A percentile compares a stretch with the other conserved stretches of the same genome.
Evolutionary conservation across 2,329 filamentous ascomycete genomes (phyloP).

Genomic region (Neopestalotiopsis sp.): DNA sequence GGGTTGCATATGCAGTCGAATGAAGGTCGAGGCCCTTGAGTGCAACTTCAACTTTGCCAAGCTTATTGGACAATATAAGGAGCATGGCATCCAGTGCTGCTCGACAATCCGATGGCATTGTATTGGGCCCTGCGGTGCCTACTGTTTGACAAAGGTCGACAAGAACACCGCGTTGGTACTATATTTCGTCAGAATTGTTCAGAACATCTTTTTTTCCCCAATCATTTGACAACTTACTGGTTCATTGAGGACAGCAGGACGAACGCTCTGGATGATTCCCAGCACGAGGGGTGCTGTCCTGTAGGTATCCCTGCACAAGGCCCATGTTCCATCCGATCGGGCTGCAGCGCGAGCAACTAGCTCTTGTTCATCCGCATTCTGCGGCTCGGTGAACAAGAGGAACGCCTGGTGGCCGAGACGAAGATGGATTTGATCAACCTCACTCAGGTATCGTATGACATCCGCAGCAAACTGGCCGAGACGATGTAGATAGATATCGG

Average conservation of each 20-base stretch:
- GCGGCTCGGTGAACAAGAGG: conserved; percentile 27
- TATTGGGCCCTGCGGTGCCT: not conserved
- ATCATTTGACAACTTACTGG: conserved; percentile 27
- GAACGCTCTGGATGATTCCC: conserved; percentile 37
- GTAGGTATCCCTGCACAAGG: conserved; percentile 18
- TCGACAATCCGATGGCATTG: conserved; percentile 24
- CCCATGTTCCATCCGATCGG: not conserved
- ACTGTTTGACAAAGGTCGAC: conserved; percentile 24
- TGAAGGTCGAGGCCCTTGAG: not conserved
- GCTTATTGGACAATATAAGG: conserved; percentile 34
- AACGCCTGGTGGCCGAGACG: conserved; percentile 30
- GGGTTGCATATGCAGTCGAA: not conserved
- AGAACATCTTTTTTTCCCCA: not conserved
- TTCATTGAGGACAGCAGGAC: conserved; percentile 28
- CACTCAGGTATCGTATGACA: conserved; percentile 31
- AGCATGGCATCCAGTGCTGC: conserved; percentile 33
- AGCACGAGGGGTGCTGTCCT: conserved; percentile 36
- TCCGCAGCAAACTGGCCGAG: conserved; percentile 34
- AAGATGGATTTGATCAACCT: conserved; percentile 33
- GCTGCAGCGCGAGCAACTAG: not conserved
- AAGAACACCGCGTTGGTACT: conserved; percentile 29
- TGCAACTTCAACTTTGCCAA: conserved; percentile 16
- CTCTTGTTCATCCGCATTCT: conserved; percentile 9
- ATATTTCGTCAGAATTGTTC: conserved; percentile 7
- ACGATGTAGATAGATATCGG: conserved; percentile 33